phyloP scores from a whole-genome alignment of 2,329 filamentous ascomycete species.

The Colletotrichum sp. region DNA sequence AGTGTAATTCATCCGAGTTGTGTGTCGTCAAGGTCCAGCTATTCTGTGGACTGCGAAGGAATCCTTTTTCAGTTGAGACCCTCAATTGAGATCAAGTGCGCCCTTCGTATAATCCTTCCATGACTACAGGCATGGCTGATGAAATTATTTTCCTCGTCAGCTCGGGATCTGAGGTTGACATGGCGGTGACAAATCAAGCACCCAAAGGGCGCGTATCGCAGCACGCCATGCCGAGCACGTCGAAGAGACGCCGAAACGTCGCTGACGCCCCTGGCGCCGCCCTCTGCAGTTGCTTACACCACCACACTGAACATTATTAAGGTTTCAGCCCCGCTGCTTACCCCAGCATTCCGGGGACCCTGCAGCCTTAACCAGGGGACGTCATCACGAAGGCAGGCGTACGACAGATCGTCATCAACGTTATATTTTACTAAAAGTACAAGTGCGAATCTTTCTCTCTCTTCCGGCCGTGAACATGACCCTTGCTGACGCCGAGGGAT shows the following conservation, averaged over 20 bases:
- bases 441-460: not conserved
- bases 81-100: not conserved
- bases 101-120: not conserved
- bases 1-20: constrained; percentile 1
- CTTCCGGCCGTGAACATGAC: not conserved
- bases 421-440: not conserved
- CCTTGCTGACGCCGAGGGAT: not conserved
- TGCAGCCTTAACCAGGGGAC: not conserved
- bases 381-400: not conserved
- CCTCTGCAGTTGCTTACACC: not conserved
- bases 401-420: not conserved
- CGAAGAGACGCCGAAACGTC: not conserved
- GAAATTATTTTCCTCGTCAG: not conserved
- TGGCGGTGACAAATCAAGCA: constrained; percentile 14
- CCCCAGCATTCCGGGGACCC: not conserved
- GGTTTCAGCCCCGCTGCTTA: not conserved
- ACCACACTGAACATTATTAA: not conserved
- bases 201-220: not conserved
- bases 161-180: not conserved
- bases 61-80: not conserved
- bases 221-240: not conserved
- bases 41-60: not conserved
- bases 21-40: not conserved
- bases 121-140: not conserved
- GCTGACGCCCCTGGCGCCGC: not conserved